Base-by-base conservation (phyloP, 2,329 filamentous ascomycete genomes). In the Colletotrichum sp. region DNA sequence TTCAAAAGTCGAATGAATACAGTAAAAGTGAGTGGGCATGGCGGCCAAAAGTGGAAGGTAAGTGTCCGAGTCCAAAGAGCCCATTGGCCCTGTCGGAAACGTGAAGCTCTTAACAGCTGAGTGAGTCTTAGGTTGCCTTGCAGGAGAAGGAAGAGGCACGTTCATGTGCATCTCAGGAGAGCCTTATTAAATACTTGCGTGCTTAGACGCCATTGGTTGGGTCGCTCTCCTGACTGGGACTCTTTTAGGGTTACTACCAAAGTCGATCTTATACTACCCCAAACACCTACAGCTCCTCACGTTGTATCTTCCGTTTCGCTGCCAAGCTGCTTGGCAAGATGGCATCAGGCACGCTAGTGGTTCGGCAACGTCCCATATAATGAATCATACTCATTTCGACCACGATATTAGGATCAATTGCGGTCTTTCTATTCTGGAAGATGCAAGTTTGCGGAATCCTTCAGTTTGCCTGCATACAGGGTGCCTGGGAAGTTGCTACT, bases 291-390 rank as follows among this genome's bases (percentile, higher is more conserved):
- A 52, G 43, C 43, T 21, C n/a, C 43, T 52, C 10, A 52, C 43
- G 0, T 52, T 52, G 1, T 21, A 0, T 21, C n/a, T 21, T 12
- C n/a, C 43, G 0, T 52, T 1, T 1, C 12, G 1, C 43, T 21
- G 43, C 43, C 43, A 52, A 52, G 43, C 43, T 13, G n/a, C 43
- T 52, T 52, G 43, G 43, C 43, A 21, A 3, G 1, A 21, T 52
- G 43, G n/a, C 43, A 21, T 52, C 9, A 52, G 2, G 10, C 43
- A 52, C 10, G 1, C 12, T 52, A 52, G 10, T 21, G 43, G 10
- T 21, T 21, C 6, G 43, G n/a, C 43, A 52, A 3, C 6, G 10
- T 1, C 6, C 12, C 6, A 52, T 52, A 13, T 12, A 3, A 21
- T 48, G 4, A 0, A 21, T 12, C 10, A 52, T 52, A 10, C 43